These are phyloP conservation scores for Syncephalis fuscata DNA, from an alignment of 371 early-diverging fungal genomes.

Conservation along the genomic window DNA sequence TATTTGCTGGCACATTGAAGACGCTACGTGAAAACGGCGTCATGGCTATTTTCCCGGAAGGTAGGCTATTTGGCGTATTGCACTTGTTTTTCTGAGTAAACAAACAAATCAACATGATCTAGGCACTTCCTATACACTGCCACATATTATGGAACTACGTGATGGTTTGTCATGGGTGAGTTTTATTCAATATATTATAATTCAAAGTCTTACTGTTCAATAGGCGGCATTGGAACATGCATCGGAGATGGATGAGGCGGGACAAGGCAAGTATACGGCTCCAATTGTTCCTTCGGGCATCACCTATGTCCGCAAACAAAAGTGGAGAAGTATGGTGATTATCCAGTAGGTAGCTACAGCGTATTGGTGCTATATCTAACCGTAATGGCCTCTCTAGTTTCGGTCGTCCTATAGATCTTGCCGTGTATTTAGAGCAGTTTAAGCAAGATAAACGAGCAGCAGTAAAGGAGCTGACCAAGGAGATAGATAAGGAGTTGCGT, in stretches of 20 bases:
- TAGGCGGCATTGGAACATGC: conserved; percentile 11
- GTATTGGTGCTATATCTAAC: background rate
- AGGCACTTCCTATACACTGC: conserved; percentile 36
- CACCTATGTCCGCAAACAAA: conserved; percentile 33
- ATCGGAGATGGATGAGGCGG: background rate
- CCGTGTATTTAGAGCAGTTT: conserved; percentile 20
- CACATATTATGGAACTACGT: conserved; percentile 27
- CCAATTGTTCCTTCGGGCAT: conserved; percentile 30
- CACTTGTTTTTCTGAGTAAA: background rate
- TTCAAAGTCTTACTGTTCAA: background rate
- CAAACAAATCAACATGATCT: background rate
- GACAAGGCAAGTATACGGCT: conserved; percentile 6
- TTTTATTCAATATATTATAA: no score
- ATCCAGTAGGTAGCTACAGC: conserved; percentile 17
- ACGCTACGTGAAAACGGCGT: conserved; percentile 25
- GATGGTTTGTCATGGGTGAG: conserved; percentile 32
- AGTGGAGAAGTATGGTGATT: conserved; percentile 30
- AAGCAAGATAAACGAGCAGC: conserved; percentile 20
- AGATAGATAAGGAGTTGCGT: conserved; percentile 22
- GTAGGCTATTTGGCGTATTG: conserved; percentile 10
- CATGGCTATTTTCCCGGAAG: conserved; percentile 38
- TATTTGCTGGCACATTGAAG: conserved; percentile 27
- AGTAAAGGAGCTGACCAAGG: conserved; percentile 27
- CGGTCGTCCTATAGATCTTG: conserved; percentile 31
- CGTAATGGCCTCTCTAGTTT: conserved; percentile 11